These are phyloP conservation scores for Chytriomyces hyalinus DNA, from an alignment of 192 early-diverging fungal genomes.

Conservation along the genomic window DNA sequence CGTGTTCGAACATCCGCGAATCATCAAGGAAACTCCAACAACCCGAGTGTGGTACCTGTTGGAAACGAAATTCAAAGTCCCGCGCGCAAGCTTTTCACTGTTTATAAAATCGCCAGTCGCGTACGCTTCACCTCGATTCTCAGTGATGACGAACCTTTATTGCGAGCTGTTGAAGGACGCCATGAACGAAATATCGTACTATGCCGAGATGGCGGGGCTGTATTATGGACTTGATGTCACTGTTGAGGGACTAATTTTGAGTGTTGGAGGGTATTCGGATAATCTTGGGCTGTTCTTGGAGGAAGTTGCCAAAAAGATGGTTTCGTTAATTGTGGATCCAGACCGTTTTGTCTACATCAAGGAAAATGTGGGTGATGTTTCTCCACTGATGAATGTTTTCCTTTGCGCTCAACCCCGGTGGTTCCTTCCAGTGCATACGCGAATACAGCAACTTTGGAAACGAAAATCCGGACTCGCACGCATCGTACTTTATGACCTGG, in stretches of 20 bases:
- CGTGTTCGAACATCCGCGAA: conserved; percentile 44
- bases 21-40: conserved; percentile 64
- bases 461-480: conserved; percentile 80
- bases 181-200: conserved; percentile 83
- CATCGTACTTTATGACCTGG: conserved; percentile 74
- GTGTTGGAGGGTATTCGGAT: conserved; percentile 85
- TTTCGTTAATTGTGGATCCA: conserved; percentile 60
- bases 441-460: conserved; percentile 78
- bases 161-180: conserved; percentile 80
- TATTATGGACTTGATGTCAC: conserved; percentile 72
- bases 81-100: conserved; percentile 79
- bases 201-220: conserved; percentile 87
- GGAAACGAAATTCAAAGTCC: conserved; percentile 89
- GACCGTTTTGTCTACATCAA: conserved; percentile 80
- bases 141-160: conserved; percentile 73
- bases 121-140: conserved; percentile 74
- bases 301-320: conserved; percentile 75
- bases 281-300: conserved; percentile 74
- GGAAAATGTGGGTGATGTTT: conserved; percentile 53
- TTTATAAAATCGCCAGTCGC: conserved; percentile 67
- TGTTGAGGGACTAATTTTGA: conserved; percentile 70
- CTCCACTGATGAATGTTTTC: not conserved
- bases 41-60: conserved; percentile 88
- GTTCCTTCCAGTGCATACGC: conserved; percentile 56
- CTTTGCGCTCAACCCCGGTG: not conserved